These are phyloP conservation scores for Blumeria graminis DNA, from an alignment of 2,329 filamentous ascomycete genomes.

Conservation along the genomic window DNA sequence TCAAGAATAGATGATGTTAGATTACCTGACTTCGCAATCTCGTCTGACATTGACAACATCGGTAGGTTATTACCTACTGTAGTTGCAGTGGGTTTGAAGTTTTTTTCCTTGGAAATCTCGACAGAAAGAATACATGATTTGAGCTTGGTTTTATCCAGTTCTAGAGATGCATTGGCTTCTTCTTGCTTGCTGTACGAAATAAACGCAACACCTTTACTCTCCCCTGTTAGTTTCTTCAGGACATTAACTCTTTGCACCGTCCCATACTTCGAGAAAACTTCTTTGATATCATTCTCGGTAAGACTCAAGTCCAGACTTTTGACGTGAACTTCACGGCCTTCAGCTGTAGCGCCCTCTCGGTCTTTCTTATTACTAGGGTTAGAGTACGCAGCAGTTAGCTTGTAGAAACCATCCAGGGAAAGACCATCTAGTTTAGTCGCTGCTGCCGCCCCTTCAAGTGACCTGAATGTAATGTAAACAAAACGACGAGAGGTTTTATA, in stretches of 20 bases:
- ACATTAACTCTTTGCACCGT: conserved; percentile 49
- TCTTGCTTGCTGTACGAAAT: conserved; percentile 51
- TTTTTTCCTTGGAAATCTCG: conserved; percentile 29
- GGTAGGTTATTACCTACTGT: conserved; percentile 11
- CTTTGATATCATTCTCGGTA: conserved; percentile 42
- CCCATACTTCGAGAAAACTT: conserved; percentile 53
- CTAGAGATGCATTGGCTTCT: conserved; percentile 40
- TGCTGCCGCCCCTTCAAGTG: conserved; percentile 38
- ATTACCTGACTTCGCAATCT: background rate
- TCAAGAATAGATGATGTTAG: background rate
- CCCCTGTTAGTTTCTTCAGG: conserved; percentile 40
- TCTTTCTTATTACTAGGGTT: conserved; percentile 57
- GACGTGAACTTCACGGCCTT: conserved; percentile 68
- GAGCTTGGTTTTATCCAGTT: conserved; percentile 47
- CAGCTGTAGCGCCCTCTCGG: conserved; percentile 57
- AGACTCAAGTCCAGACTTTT: conserved; percentile 38
- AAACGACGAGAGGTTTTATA: conserved; percentile 75
- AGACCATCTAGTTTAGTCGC: conserved; percentile 53
- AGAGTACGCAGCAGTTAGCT: conserved; percentile 58
- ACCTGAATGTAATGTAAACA: conserved; percentile 81
- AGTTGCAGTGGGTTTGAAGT: conserved; percentile 30
- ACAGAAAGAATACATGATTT: conserved; percentile 44
- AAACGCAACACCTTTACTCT: conserved; percentile 57
- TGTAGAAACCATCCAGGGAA: conserved; percentile 40
- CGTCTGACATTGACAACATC: background rate